A percentile compares a stretch with the other conserved stretches of the same genome.
Conservation (phyloP, 129 eudicot species). For the Logfia minima region DNA sequence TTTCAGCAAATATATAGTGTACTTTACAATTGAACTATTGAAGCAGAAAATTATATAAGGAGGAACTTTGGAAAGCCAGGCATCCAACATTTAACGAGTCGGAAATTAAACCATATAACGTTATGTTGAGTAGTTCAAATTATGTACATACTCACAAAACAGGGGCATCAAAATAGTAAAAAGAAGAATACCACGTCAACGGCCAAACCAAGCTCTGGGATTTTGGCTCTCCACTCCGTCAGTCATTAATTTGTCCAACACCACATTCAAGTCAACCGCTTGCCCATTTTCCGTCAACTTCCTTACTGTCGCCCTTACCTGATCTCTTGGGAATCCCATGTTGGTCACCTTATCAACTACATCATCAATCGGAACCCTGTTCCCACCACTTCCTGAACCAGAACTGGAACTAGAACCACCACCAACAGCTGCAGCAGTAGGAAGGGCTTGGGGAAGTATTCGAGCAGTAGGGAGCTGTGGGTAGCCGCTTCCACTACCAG, state of each 20-base stretch:
- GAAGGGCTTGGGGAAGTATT: slow-evolving; percentile 73
- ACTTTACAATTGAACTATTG: not conserved
- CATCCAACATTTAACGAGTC: not conserved
- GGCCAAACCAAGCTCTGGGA: slow-evolving; percentile 71
- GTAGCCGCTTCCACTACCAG: slow-evolving; percentile 56
- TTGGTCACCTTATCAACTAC: slow-evolving; percentile 86
- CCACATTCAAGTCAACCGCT: slow-evolving; percentile 84
- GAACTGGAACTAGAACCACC: slow-evolving; percentile 51
- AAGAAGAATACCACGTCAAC: slow-evolving; percentile 21
- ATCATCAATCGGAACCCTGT: slow-evolving; percentile 92
- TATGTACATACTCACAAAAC: slow-evolving; percentile 32
- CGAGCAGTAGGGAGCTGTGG: slow-evolving; percentile 88
- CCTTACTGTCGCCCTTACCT: slow-evolving; percentile 79
- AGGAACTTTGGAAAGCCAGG: not conserved
- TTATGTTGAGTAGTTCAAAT: slow-evolving; percentile 17
- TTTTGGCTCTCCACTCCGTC: slow-evolving; percentile 63
- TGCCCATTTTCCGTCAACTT: slow-evolving; percentile 89
- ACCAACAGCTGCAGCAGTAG: slow-evolving; percentile 71
- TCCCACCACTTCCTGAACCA: slow-evolving; percentile 54
- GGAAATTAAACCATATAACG: slow-evolving; percentile 30
- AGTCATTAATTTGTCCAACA: slow-evolving; percentile 87
- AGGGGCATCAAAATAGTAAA: not conserved
- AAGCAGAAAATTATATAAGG: not conserved
- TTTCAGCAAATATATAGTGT: not conserved
- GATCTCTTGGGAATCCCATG: slow-evolving; percentile 95